Base-by-base conservation (phyloP, 1,284 basidiomycete genomes). In the Rhodotorula glutinis region DNA sequence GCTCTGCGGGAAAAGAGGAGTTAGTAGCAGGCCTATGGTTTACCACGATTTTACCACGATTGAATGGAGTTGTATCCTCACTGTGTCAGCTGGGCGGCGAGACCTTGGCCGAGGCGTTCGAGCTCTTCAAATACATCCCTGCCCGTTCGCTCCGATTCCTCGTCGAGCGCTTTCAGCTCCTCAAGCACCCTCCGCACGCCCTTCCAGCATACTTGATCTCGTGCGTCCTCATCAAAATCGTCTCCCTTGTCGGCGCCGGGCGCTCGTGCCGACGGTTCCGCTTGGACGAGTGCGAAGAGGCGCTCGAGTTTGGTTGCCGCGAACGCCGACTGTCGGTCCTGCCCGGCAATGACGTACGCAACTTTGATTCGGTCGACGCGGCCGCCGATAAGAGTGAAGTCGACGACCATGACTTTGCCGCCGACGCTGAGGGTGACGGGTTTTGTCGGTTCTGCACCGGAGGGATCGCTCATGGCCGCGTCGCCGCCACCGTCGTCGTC, bases 331-430 rank as follows among this genome's bases (percentile, higher is more conserved):
- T 33, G 46, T 7, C 29, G 30, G 51, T 67, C 65, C 33, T 57
- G 27, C 17, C 55, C 58, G 5, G 47, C 61, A 13, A 46, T 54
- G 25, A 67, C 67, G 38, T 72, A 72, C 25, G 67, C 63, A 27
- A 72, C 62, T 38, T 72, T 72, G 38, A 66, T 52, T 13, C 46
- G 53, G 21, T 60, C 51, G 38, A 70, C 55, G n/a, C n/a, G 19
- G 27, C n/a, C 4, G 19, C 38, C 47, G 16, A 56, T 27, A 8
- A 72, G 58, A 27, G 66, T 46, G 38, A 67, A 30, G 53, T 73
- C 72, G 41, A 71, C 57, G 38, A 68, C 69, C 71, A 73, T 68
- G 63, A 66, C 62, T n/a, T 71, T 66, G 17, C 69, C 69, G 0
- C 69, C 69, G 38, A 69, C 40, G 52, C 58, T 63, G 21, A 71